Base-by-base conservation (phyloP, 2,329 filamentous ascomycete genomes). In the Talaromyces marneffei region DNA sequence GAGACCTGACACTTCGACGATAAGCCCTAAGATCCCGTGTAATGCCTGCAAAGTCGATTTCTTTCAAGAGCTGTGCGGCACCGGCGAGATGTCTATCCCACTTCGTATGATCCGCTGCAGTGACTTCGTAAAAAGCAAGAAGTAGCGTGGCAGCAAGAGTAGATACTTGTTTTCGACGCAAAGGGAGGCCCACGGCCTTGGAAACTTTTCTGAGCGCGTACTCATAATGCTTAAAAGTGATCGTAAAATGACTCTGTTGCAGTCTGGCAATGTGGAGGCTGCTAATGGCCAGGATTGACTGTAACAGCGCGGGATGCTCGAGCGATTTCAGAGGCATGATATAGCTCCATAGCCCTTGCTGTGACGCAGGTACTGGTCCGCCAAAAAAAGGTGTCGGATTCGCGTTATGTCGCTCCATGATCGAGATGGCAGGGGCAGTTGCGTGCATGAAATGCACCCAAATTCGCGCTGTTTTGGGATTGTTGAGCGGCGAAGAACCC, bases 1-100 rank as follows among this genome's bases (percentile, higher is more conserved):
- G 68, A 40, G 67, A 62, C 59, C 65, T 68, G 33, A 79, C 72
- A 65, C 79, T 71, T 65, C 80, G 76, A 82, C 82, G 90, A 63
- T 89, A 78, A 0, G 83, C 81, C 63, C 92, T 83, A 62, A 91
- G 86, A 59, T 87, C 83, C 61, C 84, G 84, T 0, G 89, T 90
- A 79, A 92, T 88, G 1, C 85, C 82, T 9, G 83, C 82, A 63
- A 92, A 90, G 55, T 94, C 88, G 44, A 95, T 89, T 71, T 97
- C 92, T 57, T 85, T 84, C 27, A 97, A 82, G 31, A 97, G 82
- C 65, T 92, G 88, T 42, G 88, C 87, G 9, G 91, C 90, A 12
- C 94, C 94, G 53, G 90, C 85, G 39, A 97, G 80, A 75, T 97
- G 94, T 64, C 90, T 93, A 69, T 90, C 94, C 94, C 94, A 99